Conservation (phyloP, 768 basidiomycete genomes). For the Astraeus odoratus region DNA sequence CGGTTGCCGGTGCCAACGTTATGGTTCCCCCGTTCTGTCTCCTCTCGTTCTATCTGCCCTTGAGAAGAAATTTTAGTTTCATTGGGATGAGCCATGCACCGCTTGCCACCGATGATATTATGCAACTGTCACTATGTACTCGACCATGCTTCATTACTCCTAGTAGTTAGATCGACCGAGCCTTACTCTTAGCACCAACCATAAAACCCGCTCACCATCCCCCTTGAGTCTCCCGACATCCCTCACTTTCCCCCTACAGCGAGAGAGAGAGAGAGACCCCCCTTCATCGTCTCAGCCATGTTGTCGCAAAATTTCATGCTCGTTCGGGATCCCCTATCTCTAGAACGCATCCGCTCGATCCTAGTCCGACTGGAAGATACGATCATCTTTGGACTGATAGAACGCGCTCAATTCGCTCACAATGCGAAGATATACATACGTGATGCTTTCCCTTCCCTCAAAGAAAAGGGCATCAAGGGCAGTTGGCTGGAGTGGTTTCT, state of each 20-base stretch:
- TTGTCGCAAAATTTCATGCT: constrained; percentile 63
- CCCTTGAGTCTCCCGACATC: neutral
- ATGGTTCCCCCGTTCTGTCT: no score
- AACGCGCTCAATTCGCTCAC: constrained; percentile 93
- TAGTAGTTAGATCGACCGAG: no score
- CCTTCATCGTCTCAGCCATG: constrained; percentile 29
- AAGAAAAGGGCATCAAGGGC: constrained; percentile 65
- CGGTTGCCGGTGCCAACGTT: no score
- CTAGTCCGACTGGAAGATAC: constrained; percentile 93
- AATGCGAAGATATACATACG: constrained; percentile 84
- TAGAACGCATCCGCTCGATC: constrained; percentile 84
- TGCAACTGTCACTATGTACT: no score
- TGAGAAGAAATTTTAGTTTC: no score
- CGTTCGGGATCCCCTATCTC: constrained; percentile 67
- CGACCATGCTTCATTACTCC: no score
- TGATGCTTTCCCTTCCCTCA: constrained; percentile 74
- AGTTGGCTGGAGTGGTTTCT: constrained; percentile 99
- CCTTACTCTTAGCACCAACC: no score
- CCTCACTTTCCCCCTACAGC: neutral
- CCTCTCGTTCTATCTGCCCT: no score
- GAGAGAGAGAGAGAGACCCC: neutral
- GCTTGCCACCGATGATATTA: no score
- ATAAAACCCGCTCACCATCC: neutral
- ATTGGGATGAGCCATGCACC: no score
- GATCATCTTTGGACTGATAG: constrained; percentile 96